Conservation (phyloP, 352 stramenopile species). For the Pythium diclinum region DNA sequence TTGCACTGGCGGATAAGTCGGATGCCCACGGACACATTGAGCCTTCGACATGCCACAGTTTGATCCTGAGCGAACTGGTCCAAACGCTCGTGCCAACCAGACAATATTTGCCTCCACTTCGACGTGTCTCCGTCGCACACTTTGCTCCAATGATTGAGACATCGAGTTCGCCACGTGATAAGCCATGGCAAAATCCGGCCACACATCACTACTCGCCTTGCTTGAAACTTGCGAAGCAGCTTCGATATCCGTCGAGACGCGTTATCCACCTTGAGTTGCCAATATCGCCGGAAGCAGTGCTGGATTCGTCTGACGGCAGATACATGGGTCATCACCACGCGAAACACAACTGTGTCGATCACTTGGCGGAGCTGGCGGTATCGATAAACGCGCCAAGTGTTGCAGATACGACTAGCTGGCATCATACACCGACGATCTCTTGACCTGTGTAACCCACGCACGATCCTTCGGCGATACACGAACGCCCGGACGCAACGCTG, state of each 20-base stretch:
- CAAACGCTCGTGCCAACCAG: background rate
- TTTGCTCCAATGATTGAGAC: constrained; percentile 16
- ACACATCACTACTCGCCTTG: constrained; percentile 17
- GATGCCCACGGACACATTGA: constrained; percentile 12
- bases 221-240: constrained; percentile 26
- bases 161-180: constrained; percentile 2
- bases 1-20: constrained; percentile 5
- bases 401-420: constrained; percentile 26
- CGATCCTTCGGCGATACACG: constrained; percentile 13
- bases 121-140: constrained; percentile 5
- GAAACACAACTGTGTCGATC: constrained; percentile 15
- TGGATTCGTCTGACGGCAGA: constrained; percentile 23
- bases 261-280: background rate
- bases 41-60: background rate
- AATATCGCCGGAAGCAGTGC: constrained; percentile 18
- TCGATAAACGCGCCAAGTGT: constrained; percentile 26
- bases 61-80: constrained; percentile 14
- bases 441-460: background rate
- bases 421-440: constrained; percentile 23
- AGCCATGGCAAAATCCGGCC: constrained; percentile 6
- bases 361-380: background rate
- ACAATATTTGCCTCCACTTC: constrained; percentile 1
- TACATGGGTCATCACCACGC: constrained; percentile 23
- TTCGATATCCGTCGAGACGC: constrained; percentile 12
- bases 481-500: constrained; percentile 24